A percentile compares a stretch with the other conserved stretches of the same genome.
phyloP scores from a whole-genome alignment of 768 basidiomycete species.

The Lyophyllum atratum region DNA sequence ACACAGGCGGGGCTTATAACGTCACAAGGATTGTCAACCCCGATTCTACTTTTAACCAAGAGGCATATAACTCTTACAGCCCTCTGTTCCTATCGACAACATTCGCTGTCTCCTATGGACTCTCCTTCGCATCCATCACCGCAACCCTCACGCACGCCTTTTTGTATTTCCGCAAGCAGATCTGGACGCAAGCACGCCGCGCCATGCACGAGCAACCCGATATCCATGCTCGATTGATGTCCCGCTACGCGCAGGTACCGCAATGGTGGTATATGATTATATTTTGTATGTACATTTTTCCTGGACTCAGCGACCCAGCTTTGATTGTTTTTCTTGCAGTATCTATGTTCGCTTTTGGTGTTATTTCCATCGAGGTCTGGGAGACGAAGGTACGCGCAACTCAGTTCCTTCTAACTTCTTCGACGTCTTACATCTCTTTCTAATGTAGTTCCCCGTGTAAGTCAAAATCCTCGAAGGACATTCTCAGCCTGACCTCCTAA shows the following conservation, averaged over 20 bases:
- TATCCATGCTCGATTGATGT: constrained; percentile 84
- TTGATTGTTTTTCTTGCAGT: constrained; percentile 29
- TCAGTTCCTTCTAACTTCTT: not conserved
- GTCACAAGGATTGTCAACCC: constrained; percentile 55
- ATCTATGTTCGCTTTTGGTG: constrained; percentile 66
- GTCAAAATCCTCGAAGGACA: constrained; percentile 20
- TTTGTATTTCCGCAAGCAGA: constrained; percentile 79
- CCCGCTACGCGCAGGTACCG: constrained; percentile 70
- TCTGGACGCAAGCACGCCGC: constrained; percentile 69
- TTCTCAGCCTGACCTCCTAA: not conserved
- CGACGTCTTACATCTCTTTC: not conserved
- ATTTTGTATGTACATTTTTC: constrained; percentile 43
- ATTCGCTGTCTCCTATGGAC: constrained; percentile 77
- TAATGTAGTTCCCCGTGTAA: constrained; percentile 62
- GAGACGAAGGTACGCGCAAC: constrained; percentile 42
- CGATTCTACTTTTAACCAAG: constrained; percentile 55
- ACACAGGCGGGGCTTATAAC: constrained; percentile 59
- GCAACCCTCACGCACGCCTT: constrained; percentile 71
- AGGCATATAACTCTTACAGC: constrained; percentile 56
- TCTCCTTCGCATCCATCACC: constrained; percentile 83
- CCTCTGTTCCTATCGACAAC: constrained; percentile 70
- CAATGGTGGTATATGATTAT: constrained; percentile 83
- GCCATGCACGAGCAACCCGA: constrained; percentile 81
- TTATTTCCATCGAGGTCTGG: constrained; percentile 75
- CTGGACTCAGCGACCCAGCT: not conserved